Conservation (phyloP, 139 green algal species). For the Raphidocelis subcapitata region DNA sequence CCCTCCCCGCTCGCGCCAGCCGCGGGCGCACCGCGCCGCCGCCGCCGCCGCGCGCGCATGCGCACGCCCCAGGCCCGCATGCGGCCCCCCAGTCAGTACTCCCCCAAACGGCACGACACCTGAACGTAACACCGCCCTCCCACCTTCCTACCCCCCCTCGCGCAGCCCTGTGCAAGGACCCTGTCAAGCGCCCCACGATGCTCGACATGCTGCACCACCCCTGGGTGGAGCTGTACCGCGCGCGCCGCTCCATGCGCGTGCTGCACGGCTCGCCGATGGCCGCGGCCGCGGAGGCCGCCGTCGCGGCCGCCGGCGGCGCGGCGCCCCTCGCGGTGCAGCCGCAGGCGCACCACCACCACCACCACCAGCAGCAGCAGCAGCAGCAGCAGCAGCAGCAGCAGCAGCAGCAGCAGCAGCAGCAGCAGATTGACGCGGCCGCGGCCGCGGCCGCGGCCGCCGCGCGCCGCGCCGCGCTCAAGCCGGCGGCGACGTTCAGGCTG, state of each 20-base stretch:
- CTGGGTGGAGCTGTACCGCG: slow-evolving; percentile 49
- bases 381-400: not conserved
- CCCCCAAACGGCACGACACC: not conserved
- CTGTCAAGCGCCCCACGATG: slow-evolving; percentile 36
- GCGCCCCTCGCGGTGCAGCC: not conserved
- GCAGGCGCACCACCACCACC: not conserved
- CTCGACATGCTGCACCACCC: slow-evolving; percentile 54
- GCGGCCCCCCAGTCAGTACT: not conserved
- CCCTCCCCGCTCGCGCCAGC: too few species aligned
- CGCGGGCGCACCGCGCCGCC: too few species aligned
- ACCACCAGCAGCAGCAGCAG: not conserved
- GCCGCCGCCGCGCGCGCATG: too few species aligned
- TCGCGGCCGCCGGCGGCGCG: not conserved
- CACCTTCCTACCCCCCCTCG: not conserved
- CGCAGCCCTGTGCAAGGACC: slow-evolving; percentile 46
- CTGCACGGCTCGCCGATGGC: not conserved
- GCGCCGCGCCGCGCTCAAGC: not conserved
- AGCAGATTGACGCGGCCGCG: too few species aligned
- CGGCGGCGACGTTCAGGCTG: not conserved
- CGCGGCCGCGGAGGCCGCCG: too few species aligned
- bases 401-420: not conserved
- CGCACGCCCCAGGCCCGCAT: too few species aligned
- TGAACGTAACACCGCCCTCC: not conserved
- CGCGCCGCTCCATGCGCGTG: slow-evolving; percentile 40
- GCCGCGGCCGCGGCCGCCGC: too few species aligned